These are phyloP conservation scores for Croton setiger DNA, from an alignment of 441 rosid species.

Conservation along the genomic window DNA sequence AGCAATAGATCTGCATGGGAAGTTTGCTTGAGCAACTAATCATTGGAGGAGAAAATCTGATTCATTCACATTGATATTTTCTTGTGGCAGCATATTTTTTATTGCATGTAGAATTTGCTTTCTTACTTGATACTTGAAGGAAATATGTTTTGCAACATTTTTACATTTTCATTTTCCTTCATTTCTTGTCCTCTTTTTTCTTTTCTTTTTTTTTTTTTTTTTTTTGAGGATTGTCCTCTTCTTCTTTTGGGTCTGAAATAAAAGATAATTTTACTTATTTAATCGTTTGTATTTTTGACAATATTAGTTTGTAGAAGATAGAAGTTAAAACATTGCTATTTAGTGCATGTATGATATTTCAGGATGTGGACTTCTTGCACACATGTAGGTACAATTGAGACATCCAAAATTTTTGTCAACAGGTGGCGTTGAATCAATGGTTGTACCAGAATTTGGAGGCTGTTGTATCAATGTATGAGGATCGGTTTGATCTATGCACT, in stretches of 20 bases:
- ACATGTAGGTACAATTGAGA: background rate
- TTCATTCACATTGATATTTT: too few species aligned
- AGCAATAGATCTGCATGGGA: background rate
- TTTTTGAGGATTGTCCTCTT: too few species aligned
- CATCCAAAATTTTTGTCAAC: conserved; percentile 18
- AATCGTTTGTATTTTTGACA: too few species aligned
- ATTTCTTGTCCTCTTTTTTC: background rate
- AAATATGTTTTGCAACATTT: background rate
- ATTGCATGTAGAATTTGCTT: too few species aligned
- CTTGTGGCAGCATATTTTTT: too few species aligned
- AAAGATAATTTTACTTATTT: background rate
- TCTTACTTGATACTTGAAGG: background rate
- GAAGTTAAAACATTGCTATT: background rate
- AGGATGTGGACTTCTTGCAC: background rate
- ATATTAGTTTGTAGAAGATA: background rate
- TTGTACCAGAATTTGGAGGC: conserved; percentile 85
- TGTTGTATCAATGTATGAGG: conserved; percentile 86
- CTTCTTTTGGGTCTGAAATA: conserved; percentile 1
- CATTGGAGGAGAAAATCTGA: background rate
- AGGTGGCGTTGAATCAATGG: conserved; percentile 91
- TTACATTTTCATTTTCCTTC: background rate
- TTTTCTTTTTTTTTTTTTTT: background rate
- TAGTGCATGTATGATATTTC: background rate
- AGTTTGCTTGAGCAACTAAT: background rate
- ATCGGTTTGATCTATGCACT: conserved; percentile 71